Base-by-base conservation (phyloP, 78 protist species). In the Dictyostelium intermedium region DNA sequence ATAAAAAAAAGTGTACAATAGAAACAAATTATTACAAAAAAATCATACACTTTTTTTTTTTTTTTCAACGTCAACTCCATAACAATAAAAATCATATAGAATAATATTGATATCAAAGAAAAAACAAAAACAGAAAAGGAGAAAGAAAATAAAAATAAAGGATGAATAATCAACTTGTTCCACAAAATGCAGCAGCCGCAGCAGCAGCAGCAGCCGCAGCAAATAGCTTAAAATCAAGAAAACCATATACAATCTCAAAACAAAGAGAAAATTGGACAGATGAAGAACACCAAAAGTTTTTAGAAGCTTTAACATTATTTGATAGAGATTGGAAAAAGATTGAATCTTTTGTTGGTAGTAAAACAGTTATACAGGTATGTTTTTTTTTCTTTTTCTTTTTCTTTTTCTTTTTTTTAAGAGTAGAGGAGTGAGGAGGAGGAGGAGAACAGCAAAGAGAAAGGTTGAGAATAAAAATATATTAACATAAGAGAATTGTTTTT, bases 321-420 rank as follows among this genome's bases (percentile, higher is more conserved):
- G 97, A 85, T n/a, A 92, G 97, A 66, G 97, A 95, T 91, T 95
- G 97, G 97, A 95, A 92, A 76, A 95, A 91, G 61, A 95, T 95
- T 20, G 97, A 92, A 83, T 45, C 63, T n/a, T 95, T 85, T 69
- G 91, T 95, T 23, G 96, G 96, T 20, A 95, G 96, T 30, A 95
- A 95, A 43, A 95, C 95, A 18, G 95, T 91, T 13, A 91, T 91
- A 70, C 97, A 95, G 34, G 86, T 82, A 81, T 56, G 66, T 56
- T 56, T 16, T 47, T 47, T 11, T 11, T 14, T 39, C 20, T 56
- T 16, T 47, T 47, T 11, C 7, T 14, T 39, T 5, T 39, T 39
- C 43, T 39, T 39, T 39, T 39, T 39, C 43, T 39, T 39, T 39
- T 39, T 25, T 69, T 69, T 69, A 69, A 69, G 1, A 69, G n/a